Evolutionary conservation across 345 rosid genomes (phyloP).

Genomic region (Tarenaya hassleriana): DNA sequence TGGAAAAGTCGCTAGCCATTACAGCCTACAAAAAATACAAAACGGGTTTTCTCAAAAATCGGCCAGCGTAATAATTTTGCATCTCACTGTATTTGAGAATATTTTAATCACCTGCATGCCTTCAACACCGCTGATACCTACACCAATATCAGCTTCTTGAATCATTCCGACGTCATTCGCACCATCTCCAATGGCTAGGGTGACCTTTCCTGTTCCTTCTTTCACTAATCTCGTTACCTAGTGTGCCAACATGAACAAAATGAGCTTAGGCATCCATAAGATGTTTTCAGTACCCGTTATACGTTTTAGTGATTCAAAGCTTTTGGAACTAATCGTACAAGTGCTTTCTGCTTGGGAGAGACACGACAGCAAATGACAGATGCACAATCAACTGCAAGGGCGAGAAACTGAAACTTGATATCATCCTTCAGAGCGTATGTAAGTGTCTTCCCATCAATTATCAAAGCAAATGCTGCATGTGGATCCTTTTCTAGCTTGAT

Average conservation of each 20-base stretch:
- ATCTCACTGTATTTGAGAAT: background rate
- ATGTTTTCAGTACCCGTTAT: background rate
- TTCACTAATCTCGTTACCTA: slow-evolving; percentile 71
- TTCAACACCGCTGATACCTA: slow-evolving; percentile 85
- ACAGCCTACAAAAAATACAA: slow-evolving; percentile 47
- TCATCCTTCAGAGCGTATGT: slow-evolving; percentile 48
- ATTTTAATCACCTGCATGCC: slow-evolving; percentile 68
- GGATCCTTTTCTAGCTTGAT: slow-evolving; percentile 39
- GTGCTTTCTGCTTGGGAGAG: slow-evolving; percentile 82
- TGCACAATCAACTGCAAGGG: slow-evolving; percentile 67
- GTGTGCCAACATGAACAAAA: background rate
- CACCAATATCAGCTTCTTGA: slow-evolving; percentile 92
- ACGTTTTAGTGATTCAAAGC: background rate
- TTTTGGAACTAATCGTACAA: slow-evolving; percentile 12
- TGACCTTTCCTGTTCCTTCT: slow-evolving; percentile 59
- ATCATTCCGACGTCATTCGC: slow-evolving; percentile 92
- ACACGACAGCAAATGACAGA: slow-evolving; percentile 85
- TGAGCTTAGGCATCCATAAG: background rate
- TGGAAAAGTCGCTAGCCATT: slow-evolving; percentile 81
- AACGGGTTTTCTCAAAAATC: background rate
- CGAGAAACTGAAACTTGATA: slow-evolving; percentile 57
- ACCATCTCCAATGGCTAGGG: slow-evolving; percentile 78
- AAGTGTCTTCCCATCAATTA: slow-evolving; percentile 70
- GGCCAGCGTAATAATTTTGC: background rate
- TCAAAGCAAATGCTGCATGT: slow-evolving; percentile 54